Percentiles rank a stretch among this genome's conserved stretches.
phyloP scores from a whole-genome alignment of 768 basidiomycete species.

The Trametes elegans region DNA sequence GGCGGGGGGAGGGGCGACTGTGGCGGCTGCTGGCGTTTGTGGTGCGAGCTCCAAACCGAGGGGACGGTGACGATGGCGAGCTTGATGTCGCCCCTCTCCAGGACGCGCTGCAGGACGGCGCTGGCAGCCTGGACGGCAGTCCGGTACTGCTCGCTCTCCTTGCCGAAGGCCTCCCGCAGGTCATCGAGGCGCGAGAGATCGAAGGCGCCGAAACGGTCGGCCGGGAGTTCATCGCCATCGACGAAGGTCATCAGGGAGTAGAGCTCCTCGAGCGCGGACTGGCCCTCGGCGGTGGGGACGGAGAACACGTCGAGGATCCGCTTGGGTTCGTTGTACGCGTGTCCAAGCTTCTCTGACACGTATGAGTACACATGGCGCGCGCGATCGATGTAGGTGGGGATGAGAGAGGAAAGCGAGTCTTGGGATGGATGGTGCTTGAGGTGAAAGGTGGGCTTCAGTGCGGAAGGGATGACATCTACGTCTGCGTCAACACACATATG shows the following conservation, averaged over 20 bases:
- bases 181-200: slow-evolving; percentile 51
- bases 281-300: slow-evolving; percentile 35
- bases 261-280: slow-evolving; percentile 41
- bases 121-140: slow-evolving; percentile 46
- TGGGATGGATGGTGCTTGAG: slow-evolving; percentile 32
- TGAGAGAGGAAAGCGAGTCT: slow-evolving; percentile 47
- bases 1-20: slow-evolving; percentile 23
- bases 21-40: slow-evolving; percentile 4
- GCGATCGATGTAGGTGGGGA: slow-evolving; percentile 56
- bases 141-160: slow-evolving; percentile 53
- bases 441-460: slow-evolving; percentile 48
- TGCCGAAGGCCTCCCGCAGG: slow-evolving; percentile 47
- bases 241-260: slow-evolving; percentile 54
- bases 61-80: slow-evolving; percentile 55
- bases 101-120: slow-evolving; percentile 43
- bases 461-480: slow-evolving; percentile 57
- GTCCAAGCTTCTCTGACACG: slow-evolving; percentile 42
- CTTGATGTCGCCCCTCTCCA: slow-evolving; percentile 40
- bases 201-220: slow-evolving; percentile 57
- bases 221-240: slow-evolving; percentile 41
- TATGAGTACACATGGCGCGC: slow-evolving; percentile 58
- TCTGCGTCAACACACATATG: not conserved
- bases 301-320: slow-evolving; percentile 41
- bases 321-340: slow-evolving; percentile 28
- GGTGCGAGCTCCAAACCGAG: slow-evolving; percentile 31